phyloP scores from a whole-genome alignment of 176 grass and related monocot genomes.

The Oryza brachyantha region DNA sequence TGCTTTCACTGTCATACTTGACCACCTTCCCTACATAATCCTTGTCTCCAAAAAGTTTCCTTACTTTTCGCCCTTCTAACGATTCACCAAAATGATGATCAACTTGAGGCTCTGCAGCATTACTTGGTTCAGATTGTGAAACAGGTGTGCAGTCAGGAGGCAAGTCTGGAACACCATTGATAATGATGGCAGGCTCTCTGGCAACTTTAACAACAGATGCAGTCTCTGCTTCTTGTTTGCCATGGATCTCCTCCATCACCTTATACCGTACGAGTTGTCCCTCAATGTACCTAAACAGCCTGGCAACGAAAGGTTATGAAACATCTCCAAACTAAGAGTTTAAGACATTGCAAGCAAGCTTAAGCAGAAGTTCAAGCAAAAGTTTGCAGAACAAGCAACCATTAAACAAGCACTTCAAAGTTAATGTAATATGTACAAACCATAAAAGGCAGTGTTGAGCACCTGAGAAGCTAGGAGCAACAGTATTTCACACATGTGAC shows the following conservation, averaged over 20 bases:
- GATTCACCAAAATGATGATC: constrained; percentile 83
- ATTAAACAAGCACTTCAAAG: constrained; percentile 10
- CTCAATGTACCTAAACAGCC: constrained; percentile 18
- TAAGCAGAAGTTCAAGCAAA: constrained; percentile 1
- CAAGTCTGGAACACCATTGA: constrained; percentile 67
- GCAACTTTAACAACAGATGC: constrained; percentile 48
- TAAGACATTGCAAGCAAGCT: constrained; percentile 6
- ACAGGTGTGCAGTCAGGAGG: constrained; percentile 26
- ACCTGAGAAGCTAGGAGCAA: constrained; percentile 10
- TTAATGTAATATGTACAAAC: background rate
- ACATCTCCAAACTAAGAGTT: constrained; percentile 19
- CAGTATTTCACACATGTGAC: background rate
- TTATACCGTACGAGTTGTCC: constrained; percentile 19
- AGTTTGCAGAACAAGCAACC: constrained; percentile 11
- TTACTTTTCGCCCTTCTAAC: constrained; percentile 78
- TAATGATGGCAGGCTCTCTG: constrained; percentile 82
- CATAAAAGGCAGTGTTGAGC: background rate
- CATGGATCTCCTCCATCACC: constrained; percentile 44
- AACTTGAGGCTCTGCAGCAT: constrained; percentile 28
- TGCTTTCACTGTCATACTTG: constrained; percentile 68
- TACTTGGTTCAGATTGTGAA: constrained; percentile 24
- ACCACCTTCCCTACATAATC: constrained; percentile 69
- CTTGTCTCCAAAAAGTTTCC: constrained; percentile 60
- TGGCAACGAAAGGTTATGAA: constrained; percentile 12
- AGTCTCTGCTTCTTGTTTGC: constrained; percentile 34